These are phyloP conservation scores for Boletus rufocinnamomeus DNA, from an alignment of 768 basidiomycete species.

Conservation along the genomic window DNA sequence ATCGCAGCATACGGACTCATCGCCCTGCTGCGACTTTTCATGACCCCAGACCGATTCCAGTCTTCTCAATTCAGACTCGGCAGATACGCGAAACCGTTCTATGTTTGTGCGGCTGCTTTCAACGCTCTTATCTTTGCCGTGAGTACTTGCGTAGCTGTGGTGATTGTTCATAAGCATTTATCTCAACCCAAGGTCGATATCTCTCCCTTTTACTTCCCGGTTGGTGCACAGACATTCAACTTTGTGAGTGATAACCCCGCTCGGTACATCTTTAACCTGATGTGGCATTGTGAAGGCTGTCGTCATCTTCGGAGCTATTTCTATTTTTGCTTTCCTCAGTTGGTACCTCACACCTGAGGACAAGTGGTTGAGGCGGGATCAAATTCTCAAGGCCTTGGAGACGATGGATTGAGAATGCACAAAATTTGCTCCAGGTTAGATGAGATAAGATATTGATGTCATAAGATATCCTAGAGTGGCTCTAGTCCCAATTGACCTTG, in stretches of 20 bases:
- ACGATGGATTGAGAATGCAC: conserved; percentile 12
- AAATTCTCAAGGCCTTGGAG: conserved; percentile 53
- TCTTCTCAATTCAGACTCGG: conserved; percentile 75
- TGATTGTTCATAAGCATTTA: conserved; percentile 2
- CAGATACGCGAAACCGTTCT: conserved; percentile 64
- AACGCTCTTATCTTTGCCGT: conserved; percentile 76
- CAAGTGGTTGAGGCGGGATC: conserved; percentile 74
- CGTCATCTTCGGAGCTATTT: conserved; percentile 79
- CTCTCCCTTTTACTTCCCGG: conserved; percentile 88
- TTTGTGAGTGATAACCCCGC: conserved; percentile 55
- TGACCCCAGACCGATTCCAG: conserved; percentile 76
- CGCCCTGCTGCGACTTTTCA: conserved; percentile 68
- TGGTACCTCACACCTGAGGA: conserved; percentile 82
- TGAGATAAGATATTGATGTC: conserved; percentile 1
- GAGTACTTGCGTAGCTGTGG: conserved; percentile 31
- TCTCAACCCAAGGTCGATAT: conserved; percentile 59
- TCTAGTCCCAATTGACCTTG: conserved; percentile 69
- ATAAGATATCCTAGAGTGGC: conserved; percentile 40
- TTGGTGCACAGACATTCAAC: conserved; percentile 75
- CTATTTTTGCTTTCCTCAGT: conserved; percentile 71
- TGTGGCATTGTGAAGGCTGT: conserved; percentile 49
- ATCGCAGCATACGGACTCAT: conserved; percentile 89
- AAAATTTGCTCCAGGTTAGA: neutral
- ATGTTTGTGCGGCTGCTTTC: conserved; percentile 65
- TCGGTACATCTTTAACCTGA: conserved; percentile 13